phyloP scores from a whole-genome alignment of 2,329 filamentous ascomycete species.

The Cladophialophora bantiana region DNA sequence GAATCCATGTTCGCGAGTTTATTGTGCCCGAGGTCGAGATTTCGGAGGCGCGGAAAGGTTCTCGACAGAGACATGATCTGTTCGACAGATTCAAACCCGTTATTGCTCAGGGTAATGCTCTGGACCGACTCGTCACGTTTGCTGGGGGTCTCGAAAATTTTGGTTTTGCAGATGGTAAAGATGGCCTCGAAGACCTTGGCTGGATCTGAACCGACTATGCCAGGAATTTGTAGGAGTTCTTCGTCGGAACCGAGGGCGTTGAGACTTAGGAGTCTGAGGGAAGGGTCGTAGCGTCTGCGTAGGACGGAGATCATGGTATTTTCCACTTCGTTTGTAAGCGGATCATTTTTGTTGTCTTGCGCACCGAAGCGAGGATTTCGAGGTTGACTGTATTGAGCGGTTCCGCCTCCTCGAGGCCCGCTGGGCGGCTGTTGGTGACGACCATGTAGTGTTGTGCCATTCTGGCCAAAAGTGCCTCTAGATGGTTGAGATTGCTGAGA shows the following conservation, averaged over 20 bases:
- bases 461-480: slow-evolving; percentile 23
- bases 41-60: slow-evolving; percentile 83
- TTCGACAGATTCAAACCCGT: slow-evolving; percentile 74
- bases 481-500: slow-evolving; percentile 26
- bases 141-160: slow-evolving; percentile 71
- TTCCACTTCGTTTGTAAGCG: slow-evolving; percentile 46
- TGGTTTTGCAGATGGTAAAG: slow-evolving; percentile 82
- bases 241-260: slow-evolving; percentile 77
- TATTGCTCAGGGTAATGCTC: slow-evolving; percentile 82
- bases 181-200: slow-evolving; percentile 91
- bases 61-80: slow-evolving; percentile 77
- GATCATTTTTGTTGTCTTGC: slow-evolving; percentile 12
- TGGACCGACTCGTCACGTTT: slow-evolving; percentile 79
- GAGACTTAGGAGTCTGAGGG: slow-evolving; percentile 79
- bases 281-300: slow-evolving; percentile 73
- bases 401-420: slow-evolving; percentile 26
- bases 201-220: slow-evolving; percentile 52
- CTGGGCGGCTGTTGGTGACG: slow-evolving; percentile 22
- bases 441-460: slow-evolving; percentile 9
- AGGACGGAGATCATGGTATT: slow-evolving; percentile 61
- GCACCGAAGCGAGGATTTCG: slow-evolving; percentile 9
- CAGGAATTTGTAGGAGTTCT: slow-evolving; percentile 43
- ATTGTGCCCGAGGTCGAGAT: slow-evolving; percentile 89
- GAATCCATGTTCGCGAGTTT: slow-evolving; percentile 72
- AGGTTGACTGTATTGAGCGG: slow-evolving; percentile 16